Evolutionary conservation across 352 stramenopile species (phyloP), one percentile per base, ranked within the genome.

Genomic region (Globisporangium nagaii): DNA sequence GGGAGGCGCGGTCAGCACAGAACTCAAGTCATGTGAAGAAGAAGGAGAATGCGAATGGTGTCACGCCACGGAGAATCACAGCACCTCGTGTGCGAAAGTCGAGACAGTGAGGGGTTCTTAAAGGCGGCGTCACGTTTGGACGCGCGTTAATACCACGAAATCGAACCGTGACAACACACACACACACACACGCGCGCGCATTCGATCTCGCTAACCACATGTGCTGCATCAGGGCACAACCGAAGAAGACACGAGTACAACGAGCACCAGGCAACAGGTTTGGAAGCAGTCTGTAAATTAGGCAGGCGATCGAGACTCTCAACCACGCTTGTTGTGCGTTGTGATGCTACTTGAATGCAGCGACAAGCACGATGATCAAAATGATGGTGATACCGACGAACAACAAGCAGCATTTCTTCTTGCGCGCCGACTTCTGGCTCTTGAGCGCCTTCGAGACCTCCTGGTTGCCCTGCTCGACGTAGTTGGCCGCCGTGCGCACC

Each of bases 391-490:
- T 70, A 31, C 83, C 78, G 53, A 93, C 70, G 50, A 86, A 75
- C 17, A 96, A 66, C 60, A 95, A 58, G 50, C 84, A 96, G 57
- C 88, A 98, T 75, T 98, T 96, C 76, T 98, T 98, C 78, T 98
- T 98, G 56, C 96, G 80, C 56, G 98, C 95, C 19, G 82, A 91
- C 58, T 97, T 98, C 65, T 98, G 91, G 65, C 93, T 96, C 62
- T 98, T 90, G 63, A 99, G 97, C 2, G 96, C 94, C 52, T 97
- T 85, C 37, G 95, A 69, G 5, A 98, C 75, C 62, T 99, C 81
- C 40, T 95, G 73, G 75, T 99, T 99, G 45, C 88, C 96, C 60
- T 98, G 86, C 59, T 98, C 93, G 7, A 99, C 87, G 77, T 99
- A 98, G 61, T 99, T 97, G 39, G 75, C 85, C 1, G 97, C 95